Evolutionary conservation across 2,329 filamentous ascomycete species (phyloP), one percentile per base, ranked within the genome.

Genomic region (Cordyceps fumosorosea): DNA sequence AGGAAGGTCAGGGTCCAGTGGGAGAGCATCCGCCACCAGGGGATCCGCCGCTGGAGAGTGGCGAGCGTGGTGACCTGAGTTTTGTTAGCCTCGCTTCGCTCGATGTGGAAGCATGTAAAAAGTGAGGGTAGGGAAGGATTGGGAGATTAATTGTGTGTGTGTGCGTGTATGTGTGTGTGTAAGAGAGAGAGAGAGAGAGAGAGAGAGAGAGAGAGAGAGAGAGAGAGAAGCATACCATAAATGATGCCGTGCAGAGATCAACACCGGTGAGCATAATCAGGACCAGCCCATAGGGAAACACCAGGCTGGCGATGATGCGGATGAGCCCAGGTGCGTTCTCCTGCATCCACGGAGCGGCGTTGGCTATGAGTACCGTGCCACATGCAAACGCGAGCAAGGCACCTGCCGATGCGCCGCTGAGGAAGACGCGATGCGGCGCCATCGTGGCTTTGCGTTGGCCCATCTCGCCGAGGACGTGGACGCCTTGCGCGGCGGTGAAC

Each of bases 401-500:
- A 0, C 82, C 82, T 3, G 81, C 80, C 54, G 80, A 78, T 48
- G 83, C 75, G 4, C 77, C 72, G 63, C 78, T 81, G 50, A 81
- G 66, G 65, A 84, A 82, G 53, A 83, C 72, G 65, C 83, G 84
- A 66, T 82, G 77, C 3, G 78, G 70, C 10, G 79, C 74, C 78
- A 80, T 83, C 60, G 78, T 75, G 11, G 79, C 80, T 67, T 83
- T 84, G 57, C 74, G 74, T 26, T 74, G 73, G 6, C 81, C 82
- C 16, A 78, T 54, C 6, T 37, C 32, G 20, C 34, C 34, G 3
- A 26, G 12, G 5, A 29, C 24, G 7, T 5, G 53, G n/a, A 55
- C 37, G 37, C 22, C 40, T 37, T 56, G 24, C 18, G 24, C 18
- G 26, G 53, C 16, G 6, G 40, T 45, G 40, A 56, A 40, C 24